A percentile compares a stretch with the other conserved stretches of the same genome.
These are phyloP conservation scores for Rhodotorula sp. DNA, from an alignment of 1,284 basidiomycete species.

Conservation along the genomic window DNA sequence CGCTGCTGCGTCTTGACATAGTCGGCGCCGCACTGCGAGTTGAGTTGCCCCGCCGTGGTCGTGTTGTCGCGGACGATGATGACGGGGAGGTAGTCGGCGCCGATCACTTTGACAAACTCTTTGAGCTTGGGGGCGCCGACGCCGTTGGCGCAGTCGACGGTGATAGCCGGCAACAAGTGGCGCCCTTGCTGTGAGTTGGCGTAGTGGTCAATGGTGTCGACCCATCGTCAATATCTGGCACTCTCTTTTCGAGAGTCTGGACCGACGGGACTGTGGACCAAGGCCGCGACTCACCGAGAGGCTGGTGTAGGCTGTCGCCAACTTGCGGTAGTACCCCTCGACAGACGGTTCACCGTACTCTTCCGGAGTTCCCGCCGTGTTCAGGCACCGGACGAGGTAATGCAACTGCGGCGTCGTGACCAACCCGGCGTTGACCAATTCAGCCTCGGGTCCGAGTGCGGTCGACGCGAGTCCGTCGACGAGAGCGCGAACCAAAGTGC, in stretches of 20 bases:
- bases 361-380: conserved; percentile 71
- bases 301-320: conserved; percentile 79
- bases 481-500: conserved; percentile 74
- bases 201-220: no score
- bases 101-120: conserved; percentile 60
- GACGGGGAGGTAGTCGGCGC: conserved; percentile 49
- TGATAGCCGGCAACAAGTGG: conserved; percentile 53
- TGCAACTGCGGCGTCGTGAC: conserved; percentile 95
- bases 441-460: conserved; percentile 49
- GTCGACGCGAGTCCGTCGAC: conserved; percentile 68
- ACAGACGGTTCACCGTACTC: conserved; percentile 79
- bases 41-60: conserved; percentile 70
- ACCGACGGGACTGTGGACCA: background rate
- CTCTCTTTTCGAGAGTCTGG: background rate
- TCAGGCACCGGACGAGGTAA: conserved; percentile 87
- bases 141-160: conserved; percentile 96
- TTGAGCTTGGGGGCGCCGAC: conserved; percentile 77
- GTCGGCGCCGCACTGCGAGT: conserved; percentile 89
- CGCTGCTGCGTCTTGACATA: conserved; percentile 92
- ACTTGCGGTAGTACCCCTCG: conserved; percentile 83
- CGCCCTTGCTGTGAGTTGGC: conserved; percentile 19
- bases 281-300: conserved; percentile 64
- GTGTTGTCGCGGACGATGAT: conserved; percentile 67
- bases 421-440: conserved; percentile 60
- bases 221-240: background rate